Base-by-base conservation (phyloP, 2,329 filamentous ascomycete genomes). In the Cytospora schulzeri region DNA sequence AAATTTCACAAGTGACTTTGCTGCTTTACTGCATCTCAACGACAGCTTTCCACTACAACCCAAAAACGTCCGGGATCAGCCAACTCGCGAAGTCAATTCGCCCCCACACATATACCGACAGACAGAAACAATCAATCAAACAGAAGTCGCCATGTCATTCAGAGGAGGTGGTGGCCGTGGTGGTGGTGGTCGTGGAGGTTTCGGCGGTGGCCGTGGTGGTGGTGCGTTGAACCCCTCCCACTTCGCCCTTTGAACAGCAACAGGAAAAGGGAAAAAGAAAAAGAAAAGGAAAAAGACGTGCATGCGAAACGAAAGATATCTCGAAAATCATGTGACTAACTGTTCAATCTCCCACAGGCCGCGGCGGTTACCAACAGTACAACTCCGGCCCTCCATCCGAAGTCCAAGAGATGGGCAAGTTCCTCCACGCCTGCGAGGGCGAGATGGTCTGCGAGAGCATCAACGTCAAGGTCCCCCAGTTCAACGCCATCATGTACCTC, bases 401-500 rank as follows among this genome's bases (percentile, higher is more conserved):
- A 65, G 86, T 90, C 60, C 75, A 87, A 71, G 95, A 97, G 81
- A 92, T 99, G 90, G 95, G 95, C 78, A 87, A 87, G 70, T 96
- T 98, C 80, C 80, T 97, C 76, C 95, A 99, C 82, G 89, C 93
- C 65, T 94, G 91, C 81, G 95, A 99, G 80, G 94, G 94, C 77
- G 95, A 99, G 80, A 95, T 99, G 85, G 90, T 99, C 72, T 97
- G 94, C 90, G 89, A 93, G 79, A 96, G 91, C 71, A 90, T 91
- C 79, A 98, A 97, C 84, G 83, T 90, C 73, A 98, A 98, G 82
- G 90, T 99, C 69, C 95, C 95, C 68, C 96, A 96, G 83, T 99
- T 99, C 89, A 98, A 97, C 83, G 95, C 95, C 67, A 93, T 93
- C 71, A 96, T 99, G 78, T 99, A 95, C 82, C 90, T 98, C 73